Evolutionary conservation across 306 rosid genomes (phyloP).

Genomic region (Nissolia schottii): DNA sequence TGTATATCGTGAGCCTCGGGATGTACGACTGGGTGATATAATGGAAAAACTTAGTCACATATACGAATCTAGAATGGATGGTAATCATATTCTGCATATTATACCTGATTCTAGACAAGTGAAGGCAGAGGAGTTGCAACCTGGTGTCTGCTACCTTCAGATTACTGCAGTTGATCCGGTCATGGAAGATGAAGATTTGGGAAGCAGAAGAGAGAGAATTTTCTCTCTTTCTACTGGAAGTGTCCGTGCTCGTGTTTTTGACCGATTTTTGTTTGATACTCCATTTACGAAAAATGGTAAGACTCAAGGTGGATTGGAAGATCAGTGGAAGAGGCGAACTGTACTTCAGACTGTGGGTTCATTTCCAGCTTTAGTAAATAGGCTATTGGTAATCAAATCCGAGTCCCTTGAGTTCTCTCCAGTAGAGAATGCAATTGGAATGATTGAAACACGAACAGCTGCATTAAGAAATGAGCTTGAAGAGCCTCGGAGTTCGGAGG

Average conservation of each 20-base stretch:
- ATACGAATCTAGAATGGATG: slow-evolving; percentile 91
- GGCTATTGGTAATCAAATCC: slow-evolving; percentile 79
- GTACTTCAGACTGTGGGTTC: slow-evolving; percentile 98
- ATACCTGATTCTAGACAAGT: slow-evolving; percentile 98
- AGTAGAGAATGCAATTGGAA: slow-evolving; percentile 96
- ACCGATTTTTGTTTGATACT: slow-evolving; percentile 94
- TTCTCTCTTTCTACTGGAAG: slow-evolving; percentile 92
- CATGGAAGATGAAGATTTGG: slow-evolving; percentile 97
- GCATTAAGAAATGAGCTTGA: slow-evolving; percentile 97
- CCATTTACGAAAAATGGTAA: slow-evolving; percentile 97
- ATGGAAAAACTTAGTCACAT: slow-evolving; percentile 97
- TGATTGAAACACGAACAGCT: slow-evolving; percentile 98
- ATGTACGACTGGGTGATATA: slow-evolving; percentile 94
- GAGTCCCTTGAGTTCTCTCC: slow-evolving; percentile 98
- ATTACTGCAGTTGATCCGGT: slow-evolving; percentile 97
- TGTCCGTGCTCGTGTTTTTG: slow-evolving; percentile 93
- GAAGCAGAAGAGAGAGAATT: slow-evolving; percentile 91
- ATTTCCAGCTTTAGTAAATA: slow-evolving; percentile 94
- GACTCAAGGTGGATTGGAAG: slow-evolving; percentile 96
- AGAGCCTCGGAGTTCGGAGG: slow-evolving; percentile 98
- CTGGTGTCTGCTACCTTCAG: slow-evolving; percentile 94
- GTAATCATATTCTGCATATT: slow-evolving; percentile 76
- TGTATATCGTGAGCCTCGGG: slow-evolving; percentile 94
- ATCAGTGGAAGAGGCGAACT: slow-evolving; percentile 94
- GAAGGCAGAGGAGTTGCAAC: slow-evolving; percentile 92